These are phyloP conservation scores for Cercophora sp. DNA, from an alignment of 495 filamentous ascomycete genomes.

Conservation along the genomic window DNA sequence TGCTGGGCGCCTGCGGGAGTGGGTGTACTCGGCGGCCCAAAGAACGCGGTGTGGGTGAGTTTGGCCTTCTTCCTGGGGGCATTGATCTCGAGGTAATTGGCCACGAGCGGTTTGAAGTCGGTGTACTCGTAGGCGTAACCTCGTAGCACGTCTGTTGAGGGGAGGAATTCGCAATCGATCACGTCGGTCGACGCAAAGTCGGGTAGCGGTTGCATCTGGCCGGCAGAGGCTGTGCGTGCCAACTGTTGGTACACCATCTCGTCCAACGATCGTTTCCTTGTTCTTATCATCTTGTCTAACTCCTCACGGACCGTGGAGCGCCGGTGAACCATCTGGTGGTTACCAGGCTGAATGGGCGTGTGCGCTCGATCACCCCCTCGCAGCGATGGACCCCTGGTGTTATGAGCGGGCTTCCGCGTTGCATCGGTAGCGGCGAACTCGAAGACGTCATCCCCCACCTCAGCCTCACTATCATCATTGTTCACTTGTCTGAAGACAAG, in stretches of 20 bases:
- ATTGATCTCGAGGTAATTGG: slow-evolving; percentile 43
- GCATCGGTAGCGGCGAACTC: too few species aligned
- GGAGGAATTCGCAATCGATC: too few species aligned
- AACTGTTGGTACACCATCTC: not conserved
- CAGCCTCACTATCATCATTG: slow-evolving; percentile 44
- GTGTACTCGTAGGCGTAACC: slow-evolving; percentile 15
- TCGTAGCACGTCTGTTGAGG: slow-evolving; percentile 15
- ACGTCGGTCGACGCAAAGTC: too few species aligned
- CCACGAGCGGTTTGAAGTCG: slow-evolving; percentile 28
- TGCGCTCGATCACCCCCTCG: too few species aligned
- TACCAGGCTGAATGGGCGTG: not conserved
- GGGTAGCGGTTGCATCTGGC: too few species aligned
- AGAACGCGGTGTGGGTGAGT: slow-evolving; percentile 26
- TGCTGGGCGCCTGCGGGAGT: slow-evolving; percentile 27
- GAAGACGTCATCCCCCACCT: slow-evolving; percentile 34
- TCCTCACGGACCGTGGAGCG: too few species aligned
- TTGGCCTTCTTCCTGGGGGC: slow-evolving; percentile 30
- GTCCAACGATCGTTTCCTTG: slow-evolving; percentile 17
- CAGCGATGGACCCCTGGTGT: too few species aligned
- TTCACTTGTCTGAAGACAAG: slow-evolving; percentile 47
- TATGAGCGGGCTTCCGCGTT: too few species aligned
- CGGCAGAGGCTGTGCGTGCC: too few species aligned
- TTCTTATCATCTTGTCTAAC: not conserved
- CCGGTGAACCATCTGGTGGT: not conserved
- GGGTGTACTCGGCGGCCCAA: slow-evolving; percentile 19